Conservation (phyloP, 148 eudicot genomes). For the Fallopia convolvulus region DNA sequence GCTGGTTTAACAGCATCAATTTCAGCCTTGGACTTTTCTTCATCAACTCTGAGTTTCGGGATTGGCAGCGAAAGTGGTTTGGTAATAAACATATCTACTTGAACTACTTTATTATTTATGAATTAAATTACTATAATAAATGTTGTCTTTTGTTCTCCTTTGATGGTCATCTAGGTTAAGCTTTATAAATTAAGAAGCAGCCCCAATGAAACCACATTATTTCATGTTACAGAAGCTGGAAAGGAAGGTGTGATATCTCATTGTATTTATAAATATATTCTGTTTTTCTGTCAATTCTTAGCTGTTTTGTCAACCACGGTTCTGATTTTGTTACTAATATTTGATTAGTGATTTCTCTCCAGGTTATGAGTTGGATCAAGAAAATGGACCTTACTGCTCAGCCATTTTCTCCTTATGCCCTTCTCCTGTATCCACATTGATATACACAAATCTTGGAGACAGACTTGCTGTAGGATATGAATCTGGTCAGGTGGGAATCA, state of each 20-base stretch:
- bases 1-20: conserved; percentile 56
- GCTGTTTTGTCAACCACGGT: neutral
- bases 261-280: neutral
- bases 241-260: conserved; percentile 42
- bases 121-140: neutral
- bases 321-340: neutral
- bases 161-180: conserved; percentile 41
- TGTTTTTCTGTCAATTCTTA: neutral
- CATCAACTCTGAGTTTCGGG: conserved; percentile 51
- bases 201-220: conserved; percentile 26
- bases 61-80: conserved; percentile 63
- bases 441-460: conserved; percentile 45
- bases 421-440: conserved; percentile 61
- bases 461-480: conserved; percentile 71
- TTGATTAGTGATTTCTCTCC: conserved; percentile 19
- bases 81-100: conserved; percentile 27
- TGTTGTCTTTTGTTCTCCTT: conserved; percentile 9
- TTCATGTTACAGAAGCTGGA: conserved; percentile 47
- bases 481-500: conserved; percentile 59
- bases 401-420: conserved; percentile 51
- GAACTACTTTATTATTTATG: neutral
- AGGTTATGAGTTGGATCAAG: conserved; percentile 36
- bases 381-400: conserved; percentile 35
- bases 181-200: conserved; percentile 39
- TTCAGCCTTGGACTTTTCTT: conserved; percentile 70